Conservation (phyloP, 805 yeast genomes). For the Lipomyces anomalus region DNA sequence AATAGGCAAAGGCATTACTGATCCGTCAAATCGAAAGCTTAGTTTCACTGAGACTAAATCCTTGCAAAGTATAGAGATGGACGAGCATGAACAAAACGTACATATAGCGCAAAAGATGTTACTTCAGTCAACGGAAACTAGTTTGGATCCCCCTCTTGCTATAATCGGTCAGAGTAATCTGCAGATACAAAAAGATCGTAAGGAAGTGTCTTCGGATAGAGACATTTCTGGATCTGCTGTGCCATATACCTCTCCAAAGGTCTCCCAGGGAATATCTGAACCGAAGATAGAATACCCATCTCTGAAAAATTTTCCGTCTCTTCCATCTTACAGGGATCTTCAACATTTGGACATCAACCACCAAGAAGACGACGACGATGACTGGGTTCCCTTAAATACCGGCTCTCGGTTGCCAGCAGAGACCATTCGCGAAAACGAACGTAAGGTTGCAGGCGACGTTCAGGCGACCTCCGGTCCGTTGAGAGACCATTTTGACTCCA, state of each 20-base stretch:
- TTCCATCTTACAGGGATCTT: constrained; percentile 12
- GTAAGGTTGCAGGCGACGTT: background rate
- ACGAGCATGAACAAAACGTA: too few relatives aligned
- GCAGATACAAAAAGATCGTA: background rate
- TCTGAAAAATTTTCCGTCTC: constrained; percentile 2
- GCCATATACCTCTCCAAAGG: background rate
- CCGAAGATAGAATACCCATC: too few relatives aligned
- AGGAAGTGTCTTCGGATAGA: background rate
- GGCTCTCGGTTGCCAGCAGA: background rate
- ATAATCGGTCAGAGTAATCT: too few relatives aligned
- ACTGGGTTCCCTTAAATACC: constrained; percentile 24
- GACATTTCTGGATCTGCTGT: background rate
- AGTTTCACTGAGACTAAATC: background rate
- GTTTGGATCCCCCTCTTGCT: background rate
- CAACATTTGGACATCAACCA: constrained; percentile 3
- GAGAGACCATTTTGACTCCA: background rate
- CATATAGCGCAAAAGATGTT: too few relatives aligned
- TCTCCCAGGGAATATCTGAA: background rate
- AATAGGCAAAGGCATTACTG: constrained; percentile 5
- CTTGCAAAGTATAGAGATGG: background rate
- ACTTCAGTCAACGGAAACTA: background rate
- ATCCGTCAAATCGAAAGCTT: background rate
- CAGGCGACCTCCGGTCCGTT: background rate
- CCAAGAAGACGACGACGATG: constrained; percentile 23
- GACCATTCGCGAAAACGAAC: background rate